These are phyloP conservation scores for Diddensiella santjacobensis DNA, from an alignment of 805 yeast genomes.

Conservation along the genomic window DNA sequence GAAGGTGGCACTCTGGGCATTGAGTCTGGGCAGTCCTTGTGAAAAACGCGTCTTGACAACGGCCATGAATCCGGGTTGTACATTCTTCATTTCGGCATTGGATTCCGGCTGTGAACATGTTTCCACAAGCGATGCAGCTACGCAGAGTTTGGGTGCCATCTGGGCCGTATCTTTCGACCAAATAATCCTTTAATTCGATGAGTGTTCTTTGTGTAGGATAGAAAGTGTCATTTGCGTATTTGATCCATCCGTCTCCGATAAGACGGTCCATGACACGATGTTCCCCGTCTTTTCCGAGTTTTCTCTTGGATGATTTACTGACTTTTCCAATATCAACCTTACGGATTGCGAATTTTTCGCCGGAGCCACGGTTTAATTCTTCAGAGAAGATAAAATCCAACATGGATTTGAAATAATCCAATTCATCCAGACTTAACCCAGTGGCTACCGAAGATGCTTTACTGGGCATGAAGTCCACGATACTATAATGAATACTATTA, in stretches of 20 bases:
- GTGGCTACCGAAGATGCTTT: constrained; percentile 39
- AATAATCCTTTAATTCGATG: constrained; percentile 45
- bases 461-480: constrained; percentile 41
- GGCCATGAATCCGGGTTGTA: constrained; percentile 43
- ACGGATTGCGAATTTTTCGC: constrained; percentile 7
- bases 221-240: constrained; percentile 30
- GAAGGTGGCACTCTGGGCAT: constrained; percentile 14
- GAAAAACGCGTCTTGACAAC: constrained; percentile 37
- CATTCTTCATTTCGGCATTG: constrained; percentile 38
- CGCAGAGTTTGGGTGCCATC: constrained; percentile 31
- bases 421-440: constrained; percentile 37
- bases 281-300: not conserved
- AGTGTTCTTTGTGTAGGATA: constrained; percentile 35
- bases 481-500: constrained; percentile 36
- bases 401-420: constrained; percentile 45
- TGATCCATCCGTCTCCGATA: constrained; percentile 51
- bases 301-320: constrained; percentile 4
- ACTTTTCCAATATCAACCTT: not conserved
- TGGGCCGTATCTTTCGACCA: constrained; percentile 41
- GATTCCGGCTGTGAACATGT: constrained; percentile 51
- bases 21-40: constrained; percentile 2
- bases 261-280: constrained; percentile 24
- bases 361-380: constrained; percentile 10
- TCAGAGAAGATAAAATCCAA: constrained; percentile 39
- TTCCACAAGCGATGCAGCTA: constrained; percentile 49